A percentile compares a stretch with the other conserved stretches of the same genome.
These are phyloP conservation scores for Brasenia schreberi DNA, from an alignment of 164 flowering plant genomes.

Conservation along the genomic window DNA sequence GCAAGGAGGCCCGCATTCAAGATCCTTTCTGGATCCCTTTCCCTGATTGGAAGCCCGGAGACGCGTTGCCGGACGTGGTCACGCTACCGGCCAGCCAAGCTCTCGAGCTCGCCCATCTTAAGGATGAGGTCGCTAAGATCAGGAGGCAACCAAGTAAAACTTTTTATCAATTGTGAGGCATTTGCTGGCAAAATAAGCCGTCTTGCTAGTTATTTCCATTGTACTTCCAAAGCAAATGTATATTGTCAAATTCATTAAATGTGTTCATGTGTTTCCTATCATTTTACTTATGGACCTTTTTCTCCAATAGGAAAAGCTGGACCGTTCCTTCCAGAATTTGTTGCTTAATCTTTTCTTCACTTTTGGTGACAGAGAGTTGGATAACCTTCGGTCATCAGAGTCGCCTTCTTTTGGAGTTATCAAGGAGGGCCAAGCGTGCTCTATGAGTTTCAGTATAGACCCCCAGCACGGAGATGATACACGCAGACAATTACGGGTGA, in stretches of 20 bases:
- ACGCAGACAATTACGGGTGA: not conserved
- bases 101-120: conserved; percentile 36
- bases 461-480: not conserved
- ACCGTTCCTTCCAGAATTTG: not conserved
- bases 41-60: conserved; percentile 75
- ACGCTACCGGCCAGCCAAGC: conserved; percentile 30
- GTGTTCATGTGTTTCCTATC: no score
- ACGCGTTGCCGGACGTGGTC: conserved; percentile 30
- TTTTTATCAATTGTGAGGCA: no score
- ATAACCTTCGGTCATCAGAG: conserved; percentile 10
- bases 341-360: not conserved
- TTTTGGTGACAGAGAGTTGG: conserved; percentile 16
- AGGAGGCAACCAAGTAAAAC: conserved; percentile 20
- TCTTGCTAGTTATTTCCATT: no score
- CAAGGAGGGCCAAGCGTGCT: not conserved
- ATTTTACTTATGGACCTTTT: no score
- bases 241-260: no score
- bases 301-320: no score
- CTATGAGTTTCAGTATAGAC: not conserved
- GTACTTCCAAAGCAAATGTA: no score
- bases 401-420: not conserved
- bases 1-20: conserved; percentile 66
- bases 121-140: conserved; percentile 30
- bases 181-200: no score
- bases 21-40: conserved; percentile 94